These are phyloP conservation scores for Xylaria multiplex DNA, from an alignment of 2,329 filamentous ascomycete species.

Conservation along the genomic window DNA sequence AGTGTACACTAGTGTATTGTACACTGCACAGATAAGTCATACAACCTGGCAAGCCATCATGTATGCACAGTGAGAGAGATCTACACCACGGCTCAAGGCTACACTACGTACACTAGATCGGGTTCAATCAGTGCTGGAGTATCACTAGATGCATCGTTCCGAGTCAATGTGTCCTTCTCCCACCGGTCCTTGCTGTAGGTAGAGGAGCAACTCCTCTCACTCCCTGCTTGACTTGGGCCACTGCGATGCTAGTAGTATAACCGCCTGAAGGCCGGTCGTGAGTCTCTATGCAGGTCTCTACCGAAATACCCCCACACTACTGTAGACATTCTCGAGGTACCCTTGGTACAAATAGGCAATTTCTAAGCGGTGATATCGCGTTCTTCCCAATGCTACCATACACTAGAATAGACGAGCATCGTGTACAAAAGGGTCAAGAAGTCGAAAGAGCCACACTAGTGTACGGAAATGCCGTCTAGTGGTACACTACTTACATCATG, in stretches of 20 bases:
- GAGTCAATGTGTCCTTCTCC: conserved; percentile 4
- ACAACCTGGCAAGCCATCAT: conserved; percentile 13
- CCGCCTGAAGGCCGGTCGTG: too few relatives aligned
- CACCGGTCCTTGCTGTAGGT: too few relatives aligned
- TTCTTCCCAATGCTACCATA: too few relatives aligned
- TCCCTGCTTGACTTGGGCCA: neutral
- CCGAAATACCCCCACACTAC: too few relatives aligned
- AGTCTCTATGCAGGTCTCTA: too few relatives aligned
- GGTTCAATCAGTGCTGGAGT: conserved; percentile 5
- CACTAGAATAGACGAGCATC: too few relatives aligned
- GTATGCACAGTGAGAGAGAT: conserved; percentile 14
- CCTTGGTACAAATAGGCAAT: neutral
- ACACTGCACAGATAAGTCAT: neutral
- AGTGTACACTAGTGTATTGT: too few relatives aligned
- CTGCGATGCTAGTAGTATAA: neutral
- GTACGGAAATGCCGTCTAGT: conserved; percentile 28
- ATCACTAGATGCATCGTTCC: conserved; percentile 16
- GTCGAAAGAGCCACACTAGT: neutral
- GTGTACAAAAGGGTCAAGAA: neutral
- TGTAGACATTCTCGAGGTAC: too few relatives aligned
- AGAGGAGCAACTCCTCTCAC: too few relatives aligned
- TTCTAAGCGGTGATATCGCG: neutral
- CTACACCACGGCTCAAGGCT: conserved; percentile 2
- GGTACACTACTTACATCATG: neutral
- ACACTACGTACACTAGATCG: conserved; percentile 6